A percentile compares a stretch with the other conserved stretches of the same genome.
Evolutionary conservation across 2,329 filamentous ascomycete species (phyloP).

Genomic region (Trichoderma koningiopsis): DNA sequence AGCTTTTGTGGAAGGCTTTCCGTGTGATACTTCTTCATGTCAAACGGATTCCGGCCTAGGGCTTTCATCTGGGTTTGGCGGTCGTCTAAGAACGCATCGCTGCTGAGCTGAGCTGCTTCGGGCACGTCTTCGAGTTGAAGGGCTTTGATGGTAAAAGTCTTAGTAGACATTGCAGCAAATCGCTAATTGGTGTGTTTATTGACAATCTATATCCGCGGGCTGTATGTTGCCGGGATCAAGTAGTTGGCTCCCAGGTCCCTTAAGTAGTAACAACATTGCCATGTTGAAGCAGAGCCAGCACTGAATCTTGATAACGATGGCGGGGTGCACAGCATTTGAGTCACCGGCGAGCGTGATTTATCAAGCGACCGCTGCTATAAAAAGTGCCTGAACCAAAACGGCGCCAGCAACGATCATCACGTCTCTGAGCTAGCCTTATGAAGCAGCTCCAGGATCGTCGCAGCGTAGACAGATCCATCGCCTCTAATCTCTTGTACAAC

Average conservation of each 20-base stretch:
- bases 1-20: constrained; percentile 33
- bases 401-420: constrained; percentile 7
- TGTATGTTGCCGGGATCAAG: neutral
- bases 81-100: constrained; percentile 38
- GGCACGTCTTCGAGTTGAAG: constrained; percentile 36
- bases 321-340: constrained; percentile 15
- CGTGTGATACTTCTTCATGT: constrained; percentile 34
- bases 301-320: neutral
- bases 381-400: neutral
- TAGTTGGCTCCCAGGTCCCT: neutral
- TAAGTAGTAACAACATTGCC: neutral
- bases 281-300: neutral
- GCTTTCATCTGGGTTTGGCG: constrained; percentile 43
- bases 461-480: constrained; percentile 36
- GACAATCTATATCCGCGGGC: neutral
- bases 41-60: constrained; percentile 34
- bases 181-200: neutral
- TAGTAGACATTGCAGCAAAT: constrained; percentile 28
- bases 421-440: constrained; percentile 31
- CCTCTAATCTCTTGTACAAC: constrained; percentile 42
- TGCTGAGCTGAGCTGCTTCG: constrained; percentile 34
- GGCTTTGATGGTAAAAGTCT: constrained; percentile 30
- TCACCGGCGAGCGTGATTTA: constrained; percentile 19
- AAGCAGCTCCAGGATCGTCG: constrained; percentile 35
- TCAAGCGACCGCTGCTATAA: neutral